These are phyloP conservation scores for Spirogloea muscicola DNA, from an alignment of 139 green algal genomes.

Conservation along the genomic window DNA sequence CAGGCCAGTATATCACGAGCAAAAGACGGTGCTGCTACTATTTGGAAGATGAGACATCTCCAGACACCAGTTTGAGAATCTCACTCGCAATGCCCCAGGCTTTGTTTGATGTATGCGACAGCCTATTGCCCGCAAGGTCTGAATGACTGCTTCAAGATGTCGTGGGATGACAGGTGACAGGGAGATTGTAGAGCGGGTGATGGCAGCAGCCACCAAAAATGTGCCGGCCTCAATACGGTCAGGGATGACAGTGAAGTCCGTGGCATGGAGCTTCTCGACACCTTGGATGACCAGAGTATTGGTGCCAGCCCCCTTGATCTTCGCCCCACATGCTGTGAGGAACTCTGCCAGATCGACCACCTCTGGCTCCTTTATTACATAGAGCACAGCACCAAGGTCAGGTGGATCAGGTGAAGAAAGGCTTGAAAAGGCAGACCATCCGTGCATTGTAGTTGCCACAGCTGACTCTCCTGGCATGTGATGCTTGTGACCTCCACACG, in stretches of 20 bases:
- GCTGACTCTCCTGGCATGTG: too few species aligned
- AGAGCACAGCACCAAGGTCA: too few species aligned
- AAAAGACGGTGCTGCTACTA: too few species aligned
- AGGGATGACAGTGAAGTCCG: conserved; percentile 58
- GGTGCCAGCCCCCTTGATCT: conserved; percentile 46
- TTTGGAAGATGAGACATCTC: too few species aligned
- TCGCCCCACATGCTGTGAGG: conserved; percentile 49
- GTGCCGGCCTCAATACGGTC: conserved; percentile 61
- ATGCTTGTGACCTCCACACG: too few species aligned
- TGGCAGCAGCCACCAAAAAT: conserved; percentile 54
- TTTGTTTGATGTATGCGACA: conserved; percentile 40
- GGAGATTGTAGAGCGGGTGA: conserved; percentile 47
- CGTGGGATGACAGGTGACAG: conserved; percentile 47
- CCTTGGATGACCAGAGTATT: conserved; percentile 46
- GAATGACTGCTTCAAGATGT: conserved; percentile 49
- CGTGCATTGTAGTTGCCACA: too few species aligned
- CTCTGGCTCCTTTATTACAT: conserved; percentile 58
- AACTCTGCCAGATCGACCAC: conserved; percentile 58
- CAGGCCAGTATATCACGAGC: too few species aligned
- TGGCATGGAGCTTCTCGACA: conserved; percentile 23
- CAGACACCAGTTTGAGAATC: too few species aligned
- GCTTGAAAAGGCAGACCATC: too few species aligned
- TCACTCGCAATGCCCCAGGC: not conserved
- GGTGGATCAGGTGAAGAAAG: too few species aligned
- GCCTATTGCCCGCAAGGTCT: conserved; percentile 43